Evolutionary conservation across 2,329 filamentous ascomycete species (phyloP).

Genomic region (Exserohilum rostratum): DNA sequence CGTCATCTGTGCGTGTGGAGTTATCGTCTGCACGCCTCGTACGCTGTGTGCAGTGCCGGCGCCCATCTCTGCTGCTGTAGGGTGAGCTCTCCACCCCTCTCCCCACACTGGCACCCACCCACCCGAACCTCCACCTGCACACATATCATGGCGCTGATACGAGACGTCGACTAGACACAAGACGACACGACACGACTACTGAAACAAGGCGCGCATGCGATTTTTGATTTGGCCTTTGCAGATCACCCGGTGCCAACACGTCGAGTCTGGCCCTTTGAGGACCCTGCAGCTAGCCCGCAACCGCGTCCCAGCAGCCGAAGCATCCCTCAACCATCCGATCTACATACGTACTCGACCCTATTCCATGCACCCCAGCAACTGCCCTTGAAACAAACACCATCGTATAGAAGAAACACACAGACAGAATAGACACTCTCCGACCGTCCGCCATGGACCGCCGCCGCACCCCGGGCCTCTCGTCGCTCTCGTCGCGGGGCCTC

Average conservation of each 20-base stretch:
- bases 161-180: neutral
- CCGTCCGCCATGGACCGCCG: slow-evolving; percentile 56
- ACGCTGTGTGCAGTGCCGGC: slow-evolving; percentile 5
- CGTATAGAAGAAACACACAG: too few species aligned
- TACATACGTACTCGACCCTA: neutral
- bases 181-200: neutral
- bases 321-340: neutral
- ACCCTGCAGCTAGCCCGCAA: slow-evolving; percentile 1
- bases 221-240: neutral
- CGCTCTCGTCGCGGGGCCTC: slow-evolving; percentile 63
- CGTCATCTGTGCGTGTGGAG: slow-evolving; percentile 14
- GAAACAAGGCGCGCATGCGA: neutral
- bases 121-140: neutral
- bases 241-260: neutral
- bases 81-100: too few species aligned
- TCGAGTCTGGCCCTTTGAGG: neutral
- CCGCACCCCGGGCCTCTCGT: slow-evolving; percentile 87
- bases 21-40: slow-evolving; percentile 14
- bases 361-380: neutral
- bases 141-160: neutral
- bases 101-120: too few species aligned
- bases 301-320: neutral
- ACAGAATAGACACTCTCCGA: too few species aligned
- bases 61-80: slow-evolving; percentile 1
- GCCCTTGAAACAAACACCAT: too few species aligned